These are phyloP conservation scores for Cladosporium phlei DNA, from an alignment of 2,329 filamentous ascomycete genomes.

Conservation along the genomic window DNA sequence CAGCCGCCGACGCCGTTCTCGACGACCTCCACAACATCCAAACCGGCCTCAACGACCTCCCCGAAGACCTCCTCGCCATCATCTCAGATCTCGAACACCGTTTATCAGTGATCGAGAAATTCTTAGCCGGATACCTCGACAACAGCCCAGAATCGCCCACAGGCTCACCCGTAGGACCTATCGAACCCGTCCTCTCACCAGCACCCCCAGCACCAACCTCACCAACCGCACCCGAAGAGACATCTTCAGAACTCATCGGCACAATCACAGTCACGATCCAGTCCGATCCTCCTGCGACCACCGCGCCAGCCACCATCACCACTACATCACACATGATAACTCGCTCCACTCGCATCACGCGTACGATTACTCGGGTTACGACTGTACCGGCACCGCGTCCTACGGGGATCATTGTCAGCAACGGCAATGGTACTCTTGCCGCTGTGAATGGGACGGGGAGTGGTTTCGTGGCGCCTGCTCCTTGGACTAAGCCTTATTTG, in stretches of 20 bases:
- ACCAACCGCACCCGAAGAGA: too few species aligned
- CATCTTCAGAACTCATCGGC: too few species aligned
- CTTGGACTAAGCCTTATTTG: conserved; percentile 4
- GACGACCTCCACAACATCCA: conserved; percentile 19
- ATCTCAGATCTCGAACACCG: conserved; percentile 16
- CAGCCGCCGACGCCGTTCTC: conserved; percentile 18
- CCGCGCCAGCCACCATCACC: background rate
- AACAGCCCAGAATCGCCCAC: background rate
- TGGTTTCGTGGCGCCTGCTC: background rate
- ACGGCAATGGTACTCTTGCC: background rate
- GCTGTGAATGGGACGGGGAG: background rate
- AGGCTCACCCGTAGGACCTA: background rate
- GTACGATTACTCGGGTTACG: background rate
- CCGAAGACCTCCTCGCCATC: conserved; percentile 17
- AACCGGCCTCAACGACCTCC: conserved; percentile 16
- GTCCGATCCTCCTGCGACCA: too few species aligned
- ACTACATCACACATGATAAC: too few species aligned
- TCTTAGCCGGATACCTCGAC: conserved; percentile 13
- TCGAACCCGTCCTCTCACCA: conserved; percentile 5
- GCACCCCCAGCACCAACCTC: background rate
- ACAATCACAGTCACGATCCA: too few species aligned
- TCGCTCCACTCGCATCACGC: conserved; percentile 1
- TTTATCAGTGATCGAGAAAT: conserved; percentile 15
- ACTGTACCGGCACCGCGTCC: background rate
- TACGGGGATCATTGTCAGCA: too few species aligned